phyloP scores from a whole-genome alignment of 1,139 yeast species.

The Debaryomyces psychrophilus region DNA sequence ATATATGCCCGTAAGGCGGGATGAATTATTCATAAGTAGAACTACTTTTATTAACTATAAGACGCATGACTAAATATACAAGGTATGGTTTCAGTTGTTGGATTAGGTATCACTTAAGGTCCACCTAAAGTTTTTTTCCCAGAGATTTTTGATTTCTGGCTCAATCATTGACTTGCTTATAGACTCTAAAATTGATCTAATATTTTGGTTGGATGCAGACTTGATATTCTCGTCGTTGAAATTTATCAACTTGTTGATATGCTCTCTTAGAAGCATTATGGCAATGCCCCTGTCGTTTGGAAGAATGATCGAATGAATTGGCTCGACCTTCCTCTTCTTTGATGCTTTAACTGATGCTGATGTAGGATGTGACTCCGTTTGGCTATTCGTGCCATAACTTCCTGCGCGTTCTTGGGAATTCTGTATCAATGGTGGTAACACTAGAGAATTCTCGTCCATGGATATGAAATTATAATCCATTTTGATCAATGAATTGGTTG shows the following conservation, averaged over 20 bases:
- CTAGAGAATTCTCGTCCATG: slow-evolving; percentile 13
- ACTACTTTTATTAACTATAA: background rate
- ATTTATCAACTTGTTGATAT: slow-evolving; percentile 25
- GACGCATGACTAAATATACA: background rate
- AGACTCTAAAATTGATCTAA: slow-evolving; percentile 24
- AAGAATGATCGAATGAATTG: slow-evolving; percentile 20
- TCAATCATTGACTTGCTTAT: slow-evolving; percentile 29
- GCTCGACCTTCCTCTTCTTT: slow-evolving; percentile 3
- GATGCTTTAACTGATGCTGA: slow-evolving; percentile 3
- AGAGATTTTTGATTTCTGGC: slow-evolving; percentile 21
- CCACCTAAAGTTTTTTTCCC: slow-evolving; percentile 14
- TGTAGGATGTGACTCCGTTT: background rate
- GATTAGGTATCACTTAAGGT: slow-evolving; percentile 4
- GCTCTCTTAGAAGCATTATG: slow-evolving; percentile 24
- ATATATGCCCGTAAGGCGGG: background rate
- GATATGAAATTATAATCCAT: slow-evolving; percentile 20
- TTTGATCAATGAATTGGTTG: slow-evolving; percentile 19
- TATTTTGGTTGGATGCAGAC: slow-evolving; percentile 20
- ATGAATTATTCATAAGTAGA: background rate
- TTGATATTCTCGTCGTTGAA: slow-evolving; percentile 16
- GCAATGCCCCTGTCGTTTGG: slow-evolving; percentile 32
- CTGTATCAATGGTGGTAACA: slow-evolving; percentile 9
- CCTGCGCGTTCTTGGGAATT: background rate
- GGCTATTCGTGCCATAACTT: background rate
- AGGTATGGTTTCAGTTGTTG: background rate